Evolutionary conservation across 2,329 filamentous ascomycete species (phyloP), one percentile per base, ranked within the genome.

Genomic region (Trichoderma sp.): DNA sequence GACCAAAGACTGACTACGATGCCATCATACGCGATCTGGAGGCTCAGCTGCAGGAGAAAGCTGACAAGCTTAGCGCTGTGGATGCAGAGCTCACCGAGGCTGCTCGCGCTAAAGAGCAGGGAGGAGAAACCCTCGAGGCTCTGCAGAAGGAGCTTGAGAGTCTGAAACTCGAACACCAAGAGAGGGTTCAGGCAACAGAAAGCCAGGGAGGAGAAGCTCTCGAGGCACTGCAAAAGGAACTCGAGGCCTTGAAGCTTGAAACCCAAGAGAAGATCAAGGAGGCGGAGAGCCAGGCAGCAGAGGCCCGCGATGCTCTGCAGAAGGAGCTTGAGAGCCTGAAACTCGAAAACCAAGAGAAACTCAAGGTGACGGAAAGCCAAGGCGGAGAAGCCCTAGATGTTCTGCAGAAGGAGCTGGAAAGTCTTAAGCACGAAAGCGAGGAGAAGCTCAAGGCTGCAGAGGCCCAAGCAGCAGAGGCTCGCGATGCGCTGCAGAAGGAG

Each of bases 41-140:
- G 76, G 78, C 79, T 28, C 81, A 87, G 74, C 81, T 88, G 30
- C 79, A 84, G 3, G 85, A 87, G 73, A 82, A 83, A 3, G 81
- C 84, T 28, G 83, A 86, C 69, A 87, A 88, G 77, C 83, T 90
- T 3, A 82, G 83, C 74, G 77, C 80, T 21, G 86, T 86, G 57
- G 84, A 89, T 76, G 80, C 82, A 56, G 84, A 88, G 71, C 83
- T 89, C 32, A 83, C 85, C 66, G 82, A 83, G 71, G 82, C 86
- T n/a, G 77, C 85, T 30, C 82, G 80, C 67, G 81, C 86, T 11
- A 87, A 86, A 78, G 85, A 87, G 56, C 80, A 83, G 8, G 83
- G 84, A 12, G 82, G 87, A 72, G 77, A 79, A 14, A 85, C 88
- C 75, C 82, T 89, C 26, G 81, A 83, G 4, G 79, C 78, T 1